A percentile compares a stretch with the other conserved stretches of the same genome.
phyloP scores from a whole-genome alignment of 768 basidiomycete species.

The Trametopsis cervina region DNA sequence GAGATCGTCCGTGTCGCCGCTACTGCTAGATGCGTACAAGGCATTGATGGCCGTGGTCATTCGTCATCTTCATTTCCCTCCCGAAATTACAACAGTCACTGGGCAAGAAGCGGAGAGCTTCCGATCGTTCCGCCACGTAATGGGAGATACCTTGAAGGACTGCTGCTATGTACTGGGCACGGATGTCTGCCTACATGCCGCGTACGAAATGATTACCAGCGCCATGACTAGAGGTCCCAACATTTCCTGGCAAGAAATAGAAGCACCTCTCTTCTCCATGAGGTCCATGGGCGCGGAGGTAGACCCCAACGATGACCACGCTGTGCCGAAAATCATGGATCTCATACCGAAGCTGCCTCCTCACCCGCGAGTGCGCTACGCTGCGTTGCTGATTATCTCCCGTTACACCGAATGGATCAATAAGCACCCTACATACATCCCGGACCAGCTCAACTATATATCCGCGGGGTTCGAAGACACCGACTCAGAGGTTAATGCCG shows the following conservation, averaged over 20 bases:
- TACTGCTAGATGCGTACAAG: conserved; percentile 78
- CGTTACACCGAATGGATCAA: conserved; percentile 98
- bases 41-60: conserved; percentile 84
- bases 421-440: conserved; percentile 80
- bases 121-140: conserved; percentile 91
- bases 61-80: conserved; percentile 84
- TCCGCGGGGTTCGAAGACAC: conserved; percentile 83
- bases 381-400: conserved; percentile 89
- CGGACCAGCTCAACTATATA: conserved; percentile 82
- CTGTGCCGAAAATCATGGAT: conserved; percentile 96
- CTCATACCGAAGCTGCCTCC: conserved; percentile 83
- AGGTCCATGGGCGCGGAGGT: conserved; percentile 97
- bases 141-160: conserved; percentile 99
- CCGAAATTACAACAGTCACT: conserved; percentile 54
- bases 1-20: conserved; percentile 59
- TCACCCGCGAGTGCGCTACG: conserved; percentile 91
- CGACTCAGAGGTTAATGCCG: conserved; percentile 80
- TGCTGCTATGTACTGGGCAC: conserved; percentile 93
- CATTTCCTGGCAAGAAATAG: conserved; percentile 91
- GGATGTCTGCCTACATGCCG: conserved; percentile 71
- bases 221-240: conserved; percentile 59
- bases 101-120: conserved; percentile 92
- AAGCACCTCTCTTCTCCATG: conserved; percentile 96
- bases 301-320: conserved; percentile 70
- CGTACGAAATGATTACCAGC: conserved; percentile 73